Base-by-base conservation (phyloP, 148 eudicot species). In the Nyssa sinensis region DNA sequence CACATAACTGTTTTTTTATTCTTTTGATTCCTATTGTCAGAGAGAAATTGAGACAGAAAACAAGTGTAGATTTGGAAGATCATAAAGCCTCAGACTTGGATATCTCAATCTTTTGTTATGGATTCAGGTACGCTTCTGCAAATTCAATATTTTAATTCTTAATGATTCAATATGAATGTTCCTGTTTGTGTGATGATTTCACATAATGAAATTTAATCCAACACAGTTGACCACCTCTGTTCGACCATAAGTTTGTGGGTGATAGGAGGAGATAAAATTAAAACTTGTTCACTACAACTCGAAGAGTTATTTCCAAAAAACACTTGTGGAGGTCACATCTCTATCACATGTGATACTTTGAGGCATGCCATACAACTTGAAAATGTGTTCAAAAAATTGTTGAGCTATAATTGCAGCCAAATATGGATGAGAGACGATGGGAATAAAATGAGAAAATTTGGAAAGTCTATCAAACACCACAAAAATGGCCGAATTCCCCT, bases 191-290 rank as follows among this genome's bases (percentile, higher is more conserved):
- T n/a, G n/a, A n/a, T n/a, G n/a, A n/a, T n/a, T n/a, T n/a, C n/a
- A n/a, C n/a, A n/a, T n/a, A n/a, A n/a, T n/a, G n/a, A n/a, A n/a
- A n/a, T n/a, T n/a, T n/a, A n/a, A n/a, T n/a, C n/a, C n/a, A n/a
- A n/a, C n/a, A n/a, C n/a, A n/a, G 12, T 65, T 65, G 1, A 33
- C 69, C 8, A 33, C 25, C 12, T 68, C 72, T 21, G 32, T 41
- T n/a, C 44, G 72, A 19, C 59, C 59, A 68, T 68, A 33, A 0
- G 32, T 41, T 68, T 68, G 60, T 0, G 72, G 72, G 13, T 68
- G 72, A 19, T 41, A 68, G 0, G 58, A 21, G 1, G 57, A 14
- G 1, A 21, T 39, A n/a, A 2, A 27, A 0, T 37, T 24, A 0
- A 67, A 4, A 0, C 23, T 19, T 0, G 71, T 37, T 6, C 71